Base-by-base conservation (phyloP, 1,284 basidiomycete species). In the Trametes hirsuta region DNA sequence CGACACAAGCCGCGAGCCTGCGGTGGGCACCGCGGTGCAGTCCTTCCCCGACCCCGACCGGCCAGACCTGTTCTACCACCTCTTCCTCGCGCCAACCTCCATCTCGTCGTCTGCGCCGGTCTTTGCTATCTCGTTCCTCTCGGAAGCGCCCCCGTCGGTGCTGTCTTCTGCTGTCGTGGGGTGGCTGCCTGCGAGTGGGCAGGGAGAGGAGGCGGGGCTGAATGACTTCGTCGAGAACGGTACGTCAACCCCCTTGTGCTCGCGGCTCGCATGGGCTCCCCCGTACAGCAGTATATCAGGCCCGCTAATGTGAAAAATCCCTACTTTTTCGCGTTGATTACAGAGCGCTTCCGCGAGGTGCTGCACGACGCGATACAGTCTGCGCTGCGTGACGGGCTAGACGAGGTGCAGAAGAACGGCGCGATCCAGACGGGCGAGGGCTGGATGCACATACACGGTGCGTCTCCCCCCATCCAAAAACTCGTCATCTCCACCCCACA, bases 391-490 rank as follows among this genome's bases (percentile, higher is more conserved):
- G 82, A 88, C 49, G 80, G 78, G 14, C 75, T 81, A 1, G 91
- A 93, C 66, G 85, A 90, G 2, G 77, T 90, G 3, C 86, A 87
- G 76, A 80, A 69, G 12, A 86, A 86, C 60, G 82, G 79, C 3
- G 91, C 90, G 12, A 74, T 82, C 24, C 88, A 90, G 68, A 74
- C 84, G 2, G 82, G 84, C 57, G 74, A 84, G 44, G 91, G 91
- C 11, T 93, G 91, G 91, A 88, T 93, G 87, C 91, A 93, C 70
- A 86, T 93, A 50, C 84, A 92, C 51, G 91, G 90, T 89, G 65
- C 56, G 81, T 62, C 21, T 14, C 36, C 22, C 5, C 10, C 30
- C 10, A 10, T 35, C 2, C 18, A n/a, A 22, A 11, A 9, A 24
- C 37, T 11, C 21, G 18, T 18, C 18, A 18, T 18, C 18, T 18